Conservation (phyloP, 805 yeast species). For the Scheffersomyces coipomensis region DNA sequence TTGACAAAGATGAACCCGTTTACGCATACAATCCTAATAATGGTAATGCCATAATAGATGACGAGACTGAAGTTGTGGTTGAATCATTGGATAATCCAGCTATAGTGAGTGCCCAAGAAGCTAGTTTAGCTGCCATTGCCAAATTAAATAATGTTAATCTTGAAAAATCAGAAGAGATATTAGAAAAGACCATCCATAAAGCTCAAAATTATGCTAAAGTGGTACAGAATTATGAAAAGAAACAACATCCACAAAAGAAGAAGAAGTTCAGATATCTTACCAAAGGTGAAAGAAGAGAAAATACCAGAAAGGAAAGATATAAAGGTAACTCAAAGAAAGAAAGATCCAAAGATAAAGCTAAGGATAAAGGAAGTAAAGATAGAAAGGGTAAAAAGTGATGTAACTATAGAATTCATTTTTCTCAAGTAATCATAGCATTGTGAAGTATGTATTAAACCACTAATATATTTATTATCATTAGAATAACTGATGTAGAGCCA, state of each 20-base stretch:
- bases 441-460: no score
- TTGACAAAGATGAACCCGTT: conserved; percentile 22
- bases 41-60: conserved; percentile 40
- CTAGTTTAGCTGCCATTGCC: conserved; percentile 45
- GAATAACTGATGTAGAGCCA: no score
- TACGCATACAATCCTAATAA: conserved; percentile 6
- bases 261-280: conserved; percentile 85
- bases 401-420: no score
- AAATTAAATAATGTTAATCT: conserved; percentile 71
- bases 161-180: conserved; percentile 61
- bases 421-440: no score
- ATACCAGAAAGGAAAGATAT: conserved; percentile 32
- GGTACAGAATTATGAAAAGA: conserved; percentile 38
- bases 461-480: no score
- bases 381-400: no score
- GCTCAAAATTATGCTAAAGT: conserved; percentile 83
- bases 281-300: conserved; percentile 68
- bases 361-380: no score
- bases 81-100: conserved; percentile 46
- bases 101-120: conserved; percentile 24
- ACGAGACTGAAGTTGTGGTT: conserved; percentile 42
- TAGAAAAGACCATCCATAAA: conserved; percentile 70
- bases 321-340: conserved; percentile 11
- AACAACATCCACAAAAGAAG: conserved; percentile 29
- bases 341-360: conserved; percentile 1